phyloP scores from a whole-genome alignment of 78 protist genomes.

The Salpingoeca rosetta region DNA sequence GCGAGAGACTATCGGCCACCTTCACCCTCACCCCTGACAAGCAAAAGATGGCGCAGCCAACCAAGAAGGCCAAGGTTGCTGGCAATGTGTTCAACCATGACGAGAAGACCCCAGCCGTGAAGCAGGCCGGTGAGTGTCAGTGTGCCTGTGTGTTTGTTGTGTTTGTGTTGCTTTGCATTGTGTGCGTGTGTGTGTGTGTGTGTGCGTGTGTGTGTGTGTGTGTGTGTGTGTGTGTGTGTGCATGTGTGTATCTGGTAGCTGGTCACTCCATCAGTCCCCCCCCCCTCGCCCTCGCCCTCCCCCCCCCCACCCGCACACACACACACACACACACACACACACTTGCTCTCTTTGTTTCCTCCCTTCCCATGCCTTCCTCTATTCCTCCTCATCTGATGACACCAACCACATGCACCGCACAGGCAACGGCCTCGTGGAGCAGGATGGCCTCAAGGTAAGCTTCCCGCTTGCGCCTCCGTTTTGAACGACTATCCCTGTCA shows the following conservation, averaged over 20 bases:
- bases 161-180: not conserved
- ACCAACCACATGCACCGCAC: too few relatives aligned
- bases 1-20: too few relatives aligned
- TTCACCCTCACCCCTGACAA: too few relatives aligned
- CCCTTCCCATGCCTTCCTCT: not conserved
- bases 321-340: not conserved
- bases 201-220: not conserved
- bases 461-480: too few relatives aligned
- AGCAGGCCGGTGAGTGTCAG: not conserved
- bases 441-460: not conserved
- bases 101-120: too few relatives aligned
- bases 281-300: not conserved
- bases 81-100: too few relatives aligned
- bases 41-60: too few relatives aligned
- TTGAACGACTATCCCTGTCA: too few relatives aligned
- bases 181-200: not conserved
- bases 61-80: too few relatives aligned
- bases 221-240: not conserved
- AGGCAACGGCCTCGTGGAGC: not conserved
- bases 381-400: not conserved
- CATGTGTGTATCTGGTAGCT: not conserved
- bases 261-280: not conserved
- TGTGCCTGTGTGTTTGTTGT: not conserved
- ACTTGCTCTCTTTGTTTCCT: not conserved
- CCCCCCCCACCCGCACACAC: not conserved